Base-by-base conservation (phyloP, 768 basidiomycete genomes). In the Mycena olivaceomarginata region DNA sequence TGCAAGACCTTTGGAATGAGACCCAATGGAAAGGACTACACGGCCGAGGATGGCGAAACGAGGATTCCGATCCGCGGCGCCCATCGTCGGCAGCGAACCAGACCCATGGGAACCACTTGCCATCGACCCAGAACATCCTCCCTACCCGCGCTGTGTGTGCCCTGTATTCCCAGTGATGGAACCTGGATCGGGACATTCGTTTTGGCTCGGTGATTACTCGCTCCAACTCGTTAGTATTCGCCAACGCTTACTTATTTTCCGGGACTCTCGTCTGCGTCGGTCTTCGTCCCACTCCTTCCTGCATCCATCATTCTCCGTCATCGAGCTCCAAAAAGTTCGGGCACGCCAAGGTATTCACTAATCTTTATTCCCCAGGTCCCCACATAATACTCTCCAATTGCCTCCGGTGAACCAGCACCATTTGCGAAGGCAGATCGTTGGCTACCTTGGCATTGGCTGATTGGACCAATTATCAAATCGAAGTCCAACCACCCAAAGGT, bases 321-420 rank as follows among this genome's bases (percentile, higher is more conserved):
- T 25, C 20, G 8, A 10, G 46, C 57, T 67, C 66, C 72, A 66
- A 39, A 18, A 70, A 20, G 48, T 41, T 62, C 15, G 25, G 41
- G 64, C 41, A 73, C 65, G 66, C 59, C 67, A 67, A 51, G 66
- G 11, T 45, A 37, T 51, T 67, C 45, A 68, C 16, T 13, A 37
- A 16, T 25, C 43, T 66, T 66, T 41, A 51, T 74, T 74, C 56
- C 73, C 66, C 66, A 51, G 56, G 60, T 63, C 45, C 39, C 59
- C 72, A 74, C 72, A 66, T 20, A 59, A 46, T 48, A 46, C 57
- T 59, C 40, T 12, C 18, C 16, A 57, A 67, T 57, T 39, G 22
- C 46, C 66, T 25, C 73, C 57, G 66, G 59, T 57, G 72, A 74
- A 63, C 73, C 57, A 68, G 66, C 37, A 60, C 39, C 57, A 68